Base-by-base conservation (phyloP, 1,284 basidiomycete genomes). In the Ceratobasidium theobromae region DNA sequence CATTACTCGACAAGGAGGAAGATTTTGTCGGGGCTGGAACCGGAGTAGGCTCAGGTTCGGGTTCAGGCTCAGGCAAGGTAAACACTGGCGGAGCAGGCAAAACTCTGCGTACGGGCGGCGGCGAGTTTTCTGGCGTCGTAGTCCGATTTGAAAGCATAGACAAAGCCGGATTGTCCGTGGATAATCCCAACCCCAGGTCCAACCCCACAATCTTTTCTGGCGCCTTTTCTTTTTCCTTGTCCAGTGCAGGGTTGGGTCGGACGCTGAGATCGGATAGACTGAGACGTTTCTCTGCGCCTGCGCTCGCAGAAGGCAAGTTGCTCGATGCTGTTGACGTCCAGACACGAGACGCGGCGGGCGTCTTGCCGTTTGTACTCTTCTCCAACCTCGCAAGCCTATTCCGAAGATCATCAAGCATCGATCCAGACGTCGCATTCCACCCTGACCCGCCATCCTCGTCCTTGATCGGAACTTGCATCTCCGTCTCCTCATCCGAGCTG, bases 331-430 rank as follows among this genome's bases (percentile, higher is more conserved):
- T 16, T 12, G 21, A 14, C 9, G 41, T 25, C 62, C 51, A 65
- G 14, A 30, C 52, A 25, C 62, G 40, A 6, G 48, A 41, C 18
- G 41, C 51, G 28, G 62, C 62, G 4, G 62, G 62, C 21, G 62
- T 65, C 51, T 65, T 65, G n/a, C 62, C 62, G 21, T 41, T 65
- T 41, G 62, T 65, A 14, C 51, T 52, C 51, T 62, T 60, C 43
- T 62, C 49, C 53, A 64, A 25, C 25, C 58, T 30, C n/a, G 51
- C 58, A 40, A 68, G 23, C 3, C 57, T 38, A 18, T 53, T 64
- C 33, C 66, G 28, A 35, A 62, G 25, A 33, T 54, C 58, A 14
- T 51, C 52, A 28, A 54, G 40, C 58, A 45, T 65, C 18, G 48
- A 51, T n/a, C 53, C 57, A 25, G n/a, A 25, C 23, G 25, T 46